These are phyloP conservation scores for Globisporangium solare DNA, from an alignment of 352 stramenopile species.

Conservation along the genomic window DNA sequence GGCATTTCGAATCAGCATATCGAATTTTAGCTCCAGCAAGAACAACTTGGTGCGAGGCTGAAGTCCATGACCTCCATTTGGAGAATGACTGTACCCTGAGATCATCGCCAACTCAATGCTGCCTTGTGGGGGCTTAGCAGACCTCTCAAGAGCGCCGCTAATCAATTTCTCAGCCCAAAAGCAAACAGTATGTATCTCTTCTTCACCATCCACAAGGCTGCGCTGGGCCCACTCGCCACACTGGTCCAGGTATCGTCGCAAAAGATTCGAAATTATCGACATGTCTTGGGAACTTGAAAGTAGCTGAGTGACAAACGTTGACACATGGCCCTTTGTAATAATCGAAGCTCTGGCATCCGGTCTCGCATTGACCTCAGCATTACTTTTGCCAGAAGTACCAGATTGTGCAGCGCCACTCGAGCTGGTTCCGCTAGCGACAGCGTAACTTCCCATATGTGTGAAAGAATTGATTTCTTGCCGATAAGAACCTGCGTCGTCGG, in stretches of 20 bases:
- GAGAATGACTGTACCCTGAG: not conserved
- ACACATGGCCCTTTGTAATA: constrained; percentile 14
- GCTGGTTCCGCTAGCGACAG: constrained; percentile 2
- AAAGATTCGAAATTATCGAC: not conserved
- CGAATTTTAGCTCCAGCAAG: constrained; percentile 55
- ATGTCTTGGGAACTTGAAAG: not conserved
- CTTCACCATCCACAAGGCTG: constrained; percentile 25
- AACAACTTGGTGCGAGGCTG: constrained; percentile 39
- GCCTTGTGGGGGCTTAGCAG: constrained; percentile 6
- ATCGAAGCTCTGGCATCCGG: not conserved
- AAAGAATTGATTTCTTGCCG: constrained; percentile 19
- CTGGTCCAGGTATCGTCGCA: constrained; percentile 44
- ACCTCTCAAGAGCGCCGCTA: constrained; percentile 24
- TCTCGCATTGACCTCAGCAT: not conserved
- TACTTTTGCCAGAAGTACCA: not conserved
- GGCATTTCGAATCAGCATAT: constrained; percentile 31
- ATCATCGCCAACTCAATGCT: constrained; percentile 6
- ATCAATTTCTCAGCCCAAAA: constrained; percentile 57
- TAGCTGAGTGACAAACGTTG: constrained; percentile 12
- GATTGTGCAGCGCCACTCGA: not conserved
- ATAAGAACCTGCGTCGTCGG: constrained; percentile 12
- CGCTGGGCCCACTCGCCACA: constrained; percentile 50
- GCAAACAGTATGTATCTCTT: constrained; percentile 39
- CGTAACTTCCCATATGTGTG: not conserved
- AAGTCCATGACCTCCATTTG: constrained; percentile 17